Base-by-base conservation (phyloP, 495 filamentous ascomycete species). In the Aspergillus asperescens region DNA sequence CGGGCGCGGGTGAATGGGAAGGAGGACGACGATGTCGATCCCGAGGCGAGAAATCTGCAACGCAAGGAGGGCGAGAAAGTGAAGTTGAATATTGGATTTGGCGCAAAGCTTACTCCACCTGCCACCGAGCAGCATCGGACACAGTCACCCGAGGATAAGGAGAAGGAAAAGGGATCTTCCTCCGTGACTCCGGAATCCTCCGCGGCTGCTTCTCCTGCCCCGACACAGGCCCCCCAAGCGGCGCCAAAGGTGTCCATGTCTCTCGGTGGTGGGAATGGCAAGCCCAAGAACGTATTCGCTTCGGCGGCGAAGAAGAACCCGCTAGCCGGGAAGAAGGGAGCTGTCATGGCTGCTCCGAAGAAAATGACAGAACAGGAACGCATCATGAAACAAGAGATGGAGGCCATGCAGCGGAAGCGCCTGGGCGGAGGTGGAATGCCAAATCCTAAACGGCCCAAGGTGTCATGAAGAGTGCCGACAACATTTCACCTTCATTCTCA, bases 291-390 rank as follows among this genome's bases (percentile, higher is more conserved):
- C 52, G 86, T 93, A 8, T 94, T 93, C 65, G 80, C 84, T n/a
- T 70, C 76, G 0, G 75, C 78, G 4, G 65, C 60, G 7, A 80
- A 79, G 61, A 90, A 86, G 67, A 87, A 85, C 47, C 81, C 81
- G 2, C 68, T 87, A 20, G 75, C 75, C 3, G 71, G 76, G 10
- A 87, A 86, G 71, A 87, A 87, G 63, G 69, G 76, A 0, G 65
- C 73, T 24, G 72, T 77, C 12, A 75, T 82, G 44, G 77, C 74
- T 37, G 78, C 80, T 2, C 88, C 87, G 55, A 89, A 87, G 73
- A 80, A 80, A 28, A 89, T 93, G 79, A 88, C 85, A 55, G 87
- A 93, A 65, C 86, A 86, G n/a, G 89, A 94, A 56, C 76, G 89
- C 50, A 93, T 93, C 52, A 95, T 95, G 89, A 87, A 84, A 65